Evolutionary conservation across 148 eudicot species (phyloP), one percentile per base, ranked within the genome.

Genomic region (Silene uniflora): DNA sequence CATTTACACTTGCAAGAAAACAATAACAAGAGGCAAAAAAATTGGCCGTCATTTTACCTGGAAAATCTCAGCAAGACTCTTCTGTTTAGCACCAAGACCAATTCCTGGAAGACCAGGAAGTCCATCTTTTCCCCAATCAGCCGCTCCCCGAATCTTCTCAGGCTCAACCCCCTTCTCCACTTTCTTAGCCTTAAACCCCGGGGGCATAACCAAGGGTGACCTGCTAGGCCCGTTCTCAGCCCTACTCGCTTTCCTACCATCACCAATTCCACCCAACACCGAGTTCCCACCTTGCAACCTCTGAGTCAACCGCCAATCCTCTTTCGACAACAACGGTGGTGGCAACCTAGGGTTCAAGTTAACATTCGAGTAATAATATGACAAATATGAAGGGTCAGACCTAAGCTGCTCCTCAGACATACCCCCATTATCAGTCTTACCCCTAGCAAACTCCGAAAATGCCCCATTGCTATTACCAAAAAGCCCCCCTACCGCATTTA

Each of bases 51-150:
- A 73, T 23, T 76, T 65, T 80, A 92, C 99, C 99, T 96, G 99
- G 83, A 96, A 88, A 29, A 92, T 96, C 69, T 92, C 98, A 68
- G 91, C 98, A 75, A 96, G 74, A 80, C 99, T 96, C 83, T 91
- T 96, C 82, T 96, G 93, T 73, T 89, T 96, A 75, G 88, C 86
- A 72, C 95, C 97, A 73, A 96, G 83, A 29, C 99, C 97, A 78
- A 96, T 85, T 42, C 94, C 97, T 35, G 97, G 91, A 75, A 95
- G 85, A 27, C 98, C 99, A 81, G 94, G 94, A 69, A 96, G 78
- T 47, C 97, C 99, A 88, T 92, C 98, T 78, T 88, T 93, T 58
- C 89, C 95, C 99, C 99, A 96, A 68, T 91, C 99, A 59, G 83
- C 92, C 22, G 93, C 79, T 52, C 82, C 83, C 83, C 77, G 86